These are phyloP conservation scores for Ganoderma sinense DNA, from an alignment of 1,284 basidiomycete genomes.

Conservation along the genomic window DNA sequence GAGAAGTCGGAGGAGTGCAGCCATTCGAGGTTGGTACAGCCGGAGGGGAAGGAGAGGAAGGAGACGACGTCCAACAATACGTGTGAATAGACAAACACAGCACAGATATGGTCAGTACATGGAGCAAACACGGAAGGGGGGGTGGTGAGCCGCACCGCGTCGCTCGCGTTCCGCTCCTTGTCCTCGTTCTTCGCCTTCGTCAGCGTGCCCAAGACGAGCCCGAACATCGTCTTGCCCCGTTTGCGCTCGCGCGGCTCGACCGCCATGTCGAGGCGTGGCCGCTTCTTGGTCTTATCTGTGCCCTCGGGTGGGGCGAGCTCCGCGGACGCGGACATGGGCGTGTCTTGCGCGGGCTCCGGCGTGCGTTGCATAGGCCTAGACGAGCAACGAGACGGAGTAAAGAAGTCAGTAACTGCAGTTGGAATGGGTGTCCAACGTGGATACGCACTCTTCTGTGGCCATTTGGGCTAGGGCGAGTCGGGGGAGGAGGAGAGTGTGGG, in stretches of 20 bases:
- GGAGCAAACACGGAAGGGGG: not conserved
- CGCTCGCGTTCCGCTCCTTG: constrained; percentile 78
- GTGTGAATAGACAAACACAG: not conserved
- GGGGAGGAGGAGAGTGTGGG: constrained; percentile 6
- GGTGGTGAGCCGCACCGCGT: constrained; percentile 62
- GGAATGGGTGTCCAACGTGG: not conserved
- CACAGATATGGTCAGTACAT: constrained; percentile 12
- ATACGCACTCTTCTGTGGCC: constrained; percentile 60
- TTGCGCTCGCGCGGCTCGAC: constrained; percentile 64
- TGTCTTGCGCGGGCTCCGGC: constrained; percentile 40
- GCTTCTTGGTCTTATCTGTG: constrained; percentile 54
- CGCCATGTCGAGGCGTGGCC: constrained; percentile 74
- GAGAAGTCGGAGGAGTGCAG: not conserved
- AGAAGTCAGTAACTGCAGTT: not conserved
- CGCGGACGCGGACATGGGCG: constrained; percentile 39
- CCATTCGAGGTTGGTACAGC: not conserved
- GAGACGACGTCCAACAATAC: not conserved
- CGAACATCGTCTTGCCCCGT: constrained; percentile 86
- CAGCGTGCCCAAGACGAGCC: constrained; percentile 78
- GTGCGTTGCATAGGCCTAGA: constrained; percentile 27
- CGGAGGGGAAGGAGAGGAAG: not conserved
- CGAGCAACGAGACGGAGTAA: not conserved
- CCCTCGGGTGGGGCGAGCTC: constrained; percentile 15
- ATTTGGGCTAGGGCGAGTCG: constrained; percentile 40
- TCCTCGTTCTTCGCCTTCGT: constrained; percentile 86